These are phyloP conservation scores for Gossypium longicalyx DNA, from an alignment of 345 rosid species.

Conservation along the genomic window DNA sequence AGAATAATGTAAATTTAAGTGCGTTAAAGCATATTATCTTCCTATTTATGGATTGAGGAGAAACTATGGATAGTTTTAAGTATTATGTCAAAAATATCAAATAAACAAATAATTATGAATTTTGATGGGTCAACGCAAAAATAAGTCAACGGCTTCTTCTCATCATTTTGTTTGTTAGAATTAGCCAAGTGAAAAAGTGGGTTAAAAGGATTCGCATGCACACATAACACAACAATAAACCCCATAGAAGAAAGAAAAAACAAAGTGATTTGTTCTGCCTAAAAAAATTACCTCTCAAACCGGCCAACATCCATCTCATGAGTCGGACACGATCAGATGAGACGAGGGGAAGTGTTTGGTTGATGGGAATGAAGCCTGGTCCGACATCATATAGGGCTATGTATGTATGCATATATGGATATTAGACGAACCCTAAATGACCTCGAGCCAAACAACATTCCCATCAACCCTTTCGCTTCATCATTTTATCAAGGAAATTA, in stretches of 20 bases:
- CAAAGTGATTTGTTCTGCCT: not conserved
- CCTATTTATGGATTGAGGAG: rapidly evolving
- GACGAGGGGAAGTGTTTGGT: slow-evolving; percentile 24
- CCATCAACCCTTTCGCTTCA: slow-evolving; percentile 32
- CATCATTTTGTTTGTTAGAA: slow-evolving; percentile 11
- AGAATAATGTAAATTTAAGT: too few species aligned
- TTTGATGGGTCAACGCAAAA: not conserved
- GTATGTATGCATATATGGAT: not conserved
- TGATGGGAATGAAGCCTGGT: slow-evolving; percentile 64
- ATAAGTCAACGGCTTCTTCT: slow-evolving; percentile 25
- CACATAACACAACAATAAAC: slow-evolving; percentile 13
- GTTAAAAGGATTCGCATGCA: slow-evolving; percentile 15
- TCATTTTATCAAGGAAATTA: not conserved
- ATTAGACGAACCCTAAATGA: slow-evolving; percentile 12
- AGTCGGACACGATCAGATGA: not conserved
- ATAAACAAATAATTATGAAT: too few species aligned
- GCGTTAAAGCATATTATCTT: rapidly evolving
- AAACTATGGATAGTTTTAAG: rapidly evolving
- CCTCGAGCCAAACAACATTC: slow-evolving; percentile 61
- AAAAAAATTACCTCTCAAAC: not conserved
- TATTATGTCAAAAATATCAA: rapidly evolving
- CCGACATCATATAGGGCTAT: slow-evolving; percentile 38
- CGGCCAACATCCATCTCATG: not conserved
- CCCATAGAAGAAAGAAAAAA: not conserved
- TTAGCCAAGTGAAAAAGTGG: slow-evolving; percentile 16